phyloP scores from a whole-genome alignment of 192 early-diverging fungal species.

The Chytriomyces confervae region DNA sequence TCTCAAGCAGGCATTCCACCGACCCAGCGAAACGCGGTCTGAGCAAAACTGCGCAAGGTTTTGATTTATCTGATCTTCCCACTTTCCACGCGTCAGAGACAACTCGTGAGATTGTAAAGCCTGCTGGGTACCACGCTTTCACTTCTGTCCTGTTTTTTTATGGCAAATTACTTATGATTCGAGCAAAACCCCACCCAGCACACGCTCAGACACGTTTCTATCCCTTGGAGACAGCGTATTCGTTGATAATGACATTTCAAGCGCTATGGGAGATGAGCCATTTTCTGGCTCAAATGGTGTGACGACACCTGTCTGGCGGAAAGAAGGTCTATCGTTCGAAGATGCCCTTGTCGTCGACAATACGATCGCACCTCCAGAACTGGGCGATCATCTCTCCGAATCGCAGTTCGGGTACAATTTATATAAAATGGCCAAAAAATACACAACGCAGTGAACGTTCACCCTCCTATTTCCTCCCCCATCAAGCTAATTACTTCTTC shows the following conservation, averaged over 20 bases:
- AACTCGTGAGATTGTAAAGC: not conserved
- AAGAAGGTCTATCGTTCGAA: conserved; percentile 36
- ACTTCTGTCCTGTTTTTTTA: not conserved
- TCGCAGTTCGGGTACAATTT: too few species aligned
- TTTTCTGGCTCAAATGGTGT: not conserved
- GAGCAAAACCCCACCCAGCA: not conserved
- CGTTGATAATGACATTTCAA: conserved; percentile 1
- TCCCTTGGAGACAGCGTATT: conserved; percentile 13
- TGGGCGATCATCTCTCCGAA: too few species aligned
- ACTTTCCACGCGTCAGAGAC: not conserved
- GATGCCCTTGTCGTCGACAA: conserved; percentile 37
- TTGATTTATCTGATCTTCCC: conserved; percentile 23
- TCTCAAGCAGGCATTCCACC: too few species aligned
- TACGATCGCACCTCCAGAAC: too few species aligned
- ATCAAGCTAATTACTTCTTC: too few species aligned
- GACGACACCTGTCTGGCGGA: conserved; percentile 14
- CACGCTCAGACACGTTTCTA: not conserved
- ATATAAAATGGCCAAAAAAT: too few species aligned
- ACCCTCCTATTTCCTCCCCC: too few species aligned
- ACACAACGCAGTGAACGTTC: too few species aligned
- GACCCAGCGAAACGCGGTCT: too few species aligned
- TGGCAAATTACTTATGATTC: too few species aligned
- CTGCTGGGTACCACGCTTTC: not conserved
- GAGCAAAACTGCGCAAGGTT: too few species aligned
- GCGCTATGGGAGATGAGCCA: conserved; percentile 22